Evolutionary conservation across 495 filamentous ascomycete genomes (phyloP).

Genomic region (Aspergillus sclerotiicarbonarius): DNA sequence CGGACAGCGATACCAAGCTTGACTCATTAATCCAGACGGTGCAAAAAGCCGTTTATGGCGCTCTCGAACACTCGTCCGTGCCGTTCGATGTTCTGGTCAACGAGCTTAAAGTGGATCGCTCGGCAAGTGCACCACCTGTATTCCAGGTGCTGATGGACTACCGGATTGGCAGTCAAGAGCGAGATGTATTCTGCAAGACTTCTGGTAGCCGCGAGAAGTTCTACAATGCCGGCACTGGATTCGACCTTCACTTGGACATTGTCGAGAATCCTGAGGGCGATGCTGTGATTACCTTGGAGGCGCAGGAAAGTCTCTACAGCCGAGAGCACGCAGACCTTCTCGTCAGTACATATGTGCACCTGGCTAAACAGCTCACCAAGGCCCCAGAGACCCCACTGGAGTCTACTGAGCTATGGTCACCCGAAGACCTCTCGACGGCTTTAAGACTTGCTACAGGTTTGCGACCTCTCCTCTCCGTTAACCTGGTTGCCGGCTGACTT

Average conservation of each 20-base stretch:
- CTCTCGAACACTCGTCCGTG: not conserved
- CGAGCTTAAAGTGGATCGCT: conserved; percentile 19
- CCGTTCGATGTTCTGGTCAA: conserved; percentile 4
- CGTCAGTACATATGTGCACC: conserved; percentile 18
- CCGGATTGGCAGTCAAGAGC: conserved; percentile 17
- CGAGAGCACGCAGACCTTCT: conserved; percentile 1
- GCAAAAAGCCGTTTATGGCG: not conserved
- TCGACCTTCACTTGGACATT: conserved; percentile 24
- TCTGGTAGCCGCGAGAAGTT: conserved; percentile 9
- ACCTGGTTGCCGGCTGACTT: not conserved
- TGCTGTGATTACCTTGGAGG: not conserved
- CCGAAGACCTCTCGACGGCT: not conserved
- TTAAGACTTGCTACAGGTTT: not conserved
- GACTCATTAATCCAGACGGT: not conserved
- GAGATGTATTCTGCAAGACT: conserved; percentile 10
- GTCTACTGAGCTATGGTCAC: not conserved
- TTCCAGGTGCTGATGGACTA: conserved; percentile 39
- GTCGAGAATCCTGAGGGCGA: conserved; percentile 17
- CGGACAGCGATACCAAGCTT: not conserved
- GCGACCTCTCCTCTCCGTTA: not conserved
- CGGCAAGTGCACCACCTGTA: conserved; percentile 18
- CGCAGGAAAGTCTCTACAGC: conserved; percentile 10
- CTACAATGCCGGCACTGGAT: conserved; percentile 19
- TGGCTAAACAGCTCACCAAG: conserved; percentile 10
- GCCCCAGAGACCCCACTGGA: not conserved